Conservation (phyloP, 441 rosid species). For the Euphorbia neoarborescens region DNA sequence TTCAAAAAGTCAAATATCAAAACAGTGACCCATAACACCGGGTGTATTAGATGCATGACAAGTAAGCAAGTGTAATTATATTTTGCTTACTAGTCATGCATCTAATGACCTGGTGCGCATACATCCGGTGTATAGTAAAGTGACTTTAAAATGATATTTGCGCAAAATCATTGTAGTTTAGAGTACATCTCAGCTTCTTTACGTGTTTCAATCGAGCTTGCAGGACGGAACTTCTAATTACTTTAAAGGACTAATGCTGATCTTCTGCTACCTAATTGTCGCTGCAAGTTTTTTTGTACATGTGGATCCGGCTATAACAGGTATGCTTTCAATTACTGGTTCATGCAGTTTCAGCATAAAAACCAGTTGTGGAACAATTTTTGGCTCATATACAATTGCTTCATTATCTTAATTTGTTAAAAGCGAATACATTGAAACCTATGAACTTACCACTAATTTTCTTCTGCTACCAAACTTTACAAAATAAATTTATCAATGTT, state of each 20-base stretch:
- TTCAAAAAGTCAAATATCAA: neutral
- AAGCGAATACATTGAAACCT: too few relatives aligned
- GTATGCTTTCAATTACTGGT: neutral
- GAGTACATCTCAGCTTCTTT: neutral
- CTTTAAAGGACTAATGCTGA: slow-evolving; percentile 86
- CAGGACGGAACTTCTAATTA: slow-evolving; percentile 95
- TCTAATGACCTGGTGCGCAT: too few relatives aligned
- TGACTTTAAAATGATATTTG: too few relatives aligned
- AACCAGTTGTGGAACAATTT: neutral
- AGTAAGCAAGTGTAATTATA: too few relatives aligned
- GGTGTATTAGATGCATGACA: too few relatives aligned
- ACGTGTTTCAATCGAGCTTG: slow-evolving; percentile 15
- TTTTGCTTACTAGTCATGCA: too few relatives aligned
- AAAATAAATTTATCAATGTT: neutral
- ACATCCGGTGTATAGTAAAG: too few relatives aligned
- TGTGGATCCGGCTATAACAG: slow-evolving; percentile 37
- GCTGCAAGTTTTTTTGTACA: slow-evolving; percentile 96
- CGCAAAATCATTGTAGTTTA: neutral
- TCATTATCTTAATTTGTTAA: too few relatives aligned
- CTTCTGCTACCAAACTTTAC: too few relatives aligned
- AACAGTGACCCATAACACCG: too few relatives aligned
- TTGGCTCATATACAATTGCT: too few relatives aligned
- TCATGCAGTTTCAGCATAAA: neutral
- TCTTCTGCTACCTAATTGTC: slow-evolving; percentile 79
- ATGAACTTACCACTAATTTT: too few relatives aligned